phyloP scores from a whole-genome alignment of 305 asterid species.

The Fraxinus angustifolia region DNA sequence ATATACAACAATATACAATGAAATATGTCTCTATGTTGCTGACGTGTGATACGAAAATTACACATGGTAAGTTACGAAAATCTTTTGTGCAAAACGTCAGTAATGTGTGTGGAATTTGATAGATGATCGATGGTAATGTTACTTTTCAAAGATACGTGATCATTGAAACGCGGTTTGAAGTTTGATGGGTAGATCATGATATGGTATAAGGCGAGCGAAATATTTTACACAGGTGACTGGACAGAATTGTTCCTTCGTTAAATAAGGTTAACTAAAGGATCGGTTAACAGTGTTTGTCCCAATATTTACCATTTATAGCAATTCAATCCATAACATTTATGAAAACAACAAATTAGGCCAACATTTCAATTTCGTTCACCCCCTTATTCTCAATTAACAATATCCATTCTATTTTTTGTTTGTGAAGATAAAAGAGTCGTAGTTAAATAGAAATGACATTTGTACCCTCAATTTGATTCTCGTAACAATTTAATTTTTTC shows the following conservation, averaged over 20 bases:
- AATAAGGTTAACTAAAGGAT: background rate
- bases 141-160: background rate
- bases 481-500: background rate
- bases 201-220: background rate
- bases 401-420: no score
- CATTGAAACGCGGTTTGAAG: background rate
- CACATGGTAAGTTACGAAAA: background rate
- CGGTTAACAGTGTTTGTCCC: background rate
- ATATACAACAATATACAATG: background rate
- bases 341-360: background rate
- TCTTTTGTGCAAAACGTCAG: background rate
- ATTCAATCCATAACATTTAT: background rate
- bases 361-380: background rate
- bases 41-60: background rate
- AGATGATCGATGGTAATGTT: background rate
- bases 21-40: background rate
- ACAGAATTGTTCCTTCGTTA: background rate
- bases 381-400: background rate
- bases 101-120: background rate
- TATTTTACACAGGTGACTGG: background rate
- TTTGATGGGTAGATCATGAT: background rate
- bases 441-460: background rate
- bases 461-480: background rate
- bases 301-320: background rate
- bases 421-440: no score